phyloP scores from a whole-genome alignment of 75 land plant species.

The Pinus albicaulis region DNA sequence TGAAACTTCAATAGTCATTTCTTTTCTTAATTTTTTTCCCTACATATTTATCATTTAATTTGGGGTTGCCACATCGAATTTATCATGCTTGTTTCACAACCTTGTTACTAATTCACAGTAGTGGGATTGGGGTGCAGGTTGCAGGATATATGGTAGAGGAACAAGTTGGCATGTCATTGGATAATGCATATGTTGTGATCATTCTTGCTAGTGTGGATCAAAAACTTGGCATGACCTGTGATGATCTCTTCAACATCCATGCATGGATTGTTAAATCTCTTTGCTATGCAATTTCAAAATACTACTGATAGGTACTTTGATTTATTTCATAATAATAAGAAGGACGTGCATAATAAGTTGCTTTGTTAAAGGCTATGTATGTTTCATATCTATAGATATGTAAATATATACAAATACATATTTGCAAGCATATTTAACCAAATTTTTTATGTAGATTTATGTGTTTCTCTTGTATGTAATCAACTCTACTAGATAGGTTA shows the following conservation, averaged over 20 bases:
- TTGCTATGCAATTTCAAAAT: constrained; percentile 78
- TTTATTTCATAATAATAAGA: too few species aligned
- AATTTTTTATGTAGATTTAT: background rate
- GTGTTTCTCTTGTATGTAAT: too few species aligned
- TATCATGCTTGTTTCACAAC: too few species aligned
- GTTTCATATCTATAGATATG: background rate
- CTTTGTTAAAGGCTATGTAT: too few species aligned
- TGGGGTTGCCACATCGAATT: too few species aligned
- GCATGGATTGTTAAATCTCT: constrained; percentile 89
- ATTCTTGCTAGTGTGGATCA: constrained; percentile 98
- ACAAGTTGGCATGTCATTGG: constrained; percentile 67
- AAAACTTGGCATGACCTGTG: constrained; percentile 97
- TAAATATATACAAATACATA: background rate
- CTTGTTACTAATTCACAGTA: too few species aligned
- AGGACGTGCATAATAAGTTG: too few species aligned
- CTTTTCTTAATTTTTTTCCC: too few species aligned
- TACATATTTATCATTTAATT: too few species aligned
- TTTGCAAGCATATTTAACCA: background rate
- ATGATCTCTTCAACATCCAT: constrained; percentile 97
- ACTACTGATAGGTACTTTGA: constrained; percentile 72
- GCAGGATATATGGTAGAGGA: constrained; percentile 77
- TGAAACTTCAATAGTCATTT: too few species aligned
- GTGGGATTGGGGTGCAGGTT: constrained; percentile 31
- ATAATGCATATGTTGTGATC: constrained; percentile 84
- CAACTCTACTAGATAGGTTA: too few species aligned